Base-by-base conservation (phyloP, 768 basidiomycete genomes). In the Leccinum boreale region DNA sequence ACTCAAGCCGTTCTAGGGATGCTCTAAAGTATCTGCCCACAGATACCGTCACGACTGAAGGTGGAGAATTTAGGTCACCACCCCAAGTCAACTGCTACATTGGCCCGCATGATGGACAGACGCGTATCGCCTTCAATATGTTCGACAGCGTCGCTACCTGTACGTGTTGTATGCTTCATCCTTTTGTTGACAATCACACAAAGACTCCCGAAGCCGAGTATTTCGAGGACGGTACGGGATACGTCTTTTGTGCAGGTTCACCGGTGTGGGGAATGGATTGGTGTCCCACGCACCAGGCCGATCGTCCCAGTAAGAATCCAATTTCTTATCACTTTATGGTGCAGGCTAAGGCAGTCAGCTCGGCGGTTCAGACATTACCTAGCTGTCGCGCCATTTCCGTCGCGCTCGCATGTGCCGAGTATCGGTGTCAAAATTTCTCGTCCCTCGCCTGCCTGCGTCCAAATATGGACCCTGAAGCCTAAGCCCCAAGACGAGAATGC, bases 191-290 rank as follows among this genome's bases (percentile, higher is more conserved):
- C 12, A 6, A 42, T 52, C n/a, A 47, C 55, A 42, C 29, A 56
- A 52, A 36, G 33, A 33, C 45, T 50, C 35, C 7, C n/a, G 10
- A 63, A 94, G 92, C 84, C 39, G 75, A 84, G 10, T 82, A 81
- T 61, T 72, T 86, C 11, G 75, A 83, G 3, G 81, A 79, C 39
- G 85, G 82, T 62, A 76, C 78, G 28, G 79, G 88, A 0, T 81
- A 88, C 59, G 76, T 96, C 1, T 88, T 98, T 71, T 91, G 88
- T 60, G 88, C 90, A 0, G 97, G 97, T 6, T 90, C 87, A 3
- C 89, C 92, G 0, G 89, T 92, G n/a, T 92, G 90, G 86, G 92
- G 86, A 3, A 67, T 96, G 35, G 93, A 95, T 62, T 98, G 95
- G 95, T 94, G 94, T 70, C 96, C 97, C 3, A 84, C 87, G 23